These are phyloP conservation scores for Amanita fuliginea DNA, from an alignment of 768 basidiomycete species.

Conservation along the genomic window DNA sequence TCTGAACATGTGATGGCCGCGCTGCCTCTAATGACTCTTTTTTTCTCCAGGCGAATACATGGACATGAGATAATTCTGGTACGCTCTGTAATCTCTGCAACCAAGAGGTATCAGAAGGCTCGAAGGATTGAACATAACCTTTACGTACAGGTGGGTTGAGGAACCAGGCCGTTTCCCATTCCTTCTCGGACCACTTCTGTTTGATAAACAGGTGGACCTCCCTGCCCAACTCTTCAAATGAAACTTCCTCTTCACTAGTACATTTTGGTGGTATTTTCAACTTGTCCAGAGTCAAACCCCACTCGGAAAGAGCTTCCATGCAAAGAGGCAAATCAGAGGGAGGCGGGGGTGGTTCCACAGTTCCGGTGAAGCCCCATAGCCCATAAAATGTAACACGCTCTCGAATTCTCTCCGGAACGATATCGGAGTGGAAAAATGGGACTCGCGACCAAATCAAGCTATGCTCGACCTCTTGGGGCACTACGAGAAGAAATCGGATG, in stretches of 20 bases:
- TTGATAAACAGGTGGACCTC: slow-evolving; percentile 57
- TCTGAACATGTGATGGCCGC: background rate
- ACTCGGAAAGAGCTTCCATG: slow-evolving; percentile 55
- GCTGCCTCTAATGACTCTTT: background rate
- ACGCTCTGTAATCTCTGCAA: slow-evolving; percentile 72
- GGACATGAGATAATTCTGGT: slow-evolving; percentile 72
- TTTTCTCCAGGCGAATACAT: slow-evolving; percentile 56
- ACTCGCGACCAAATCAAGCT: slow-evolving; percentile 68
- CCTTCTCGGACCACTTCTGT: slow-evolving; percentile 52
- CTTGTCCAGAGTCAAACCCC: slow-evolving; percentile 56
- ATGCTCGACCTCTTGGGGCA: slow-evolving; percentile 66
- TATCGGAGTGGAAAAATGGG: slow-evolving; percentile 53
- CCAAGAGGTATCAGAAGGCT: background rate
- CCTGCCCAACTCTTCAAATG: slow-evolving; percentile 37
- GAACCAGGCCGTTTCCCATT: slow-evolving; percentile 93
- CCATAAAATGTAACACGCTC: slow-evolving; percentile 64
- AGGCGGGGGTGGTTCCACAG: slow-evolving; percentile 38
- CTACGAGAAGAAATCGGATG: slow-evolving; percentile 17
- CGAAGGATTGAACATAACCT: slow-evolving; percentile 1
- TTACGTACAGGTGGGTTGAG: slow-evolving; percentile 72
- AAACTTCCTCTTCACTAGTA: slow-evolving; percentile 39
- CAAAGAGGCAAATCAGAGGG: slow-evolving; percentile 47
- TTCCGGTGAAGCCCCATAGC: slow-evolving; percentile 74
- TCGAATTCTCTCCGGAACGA: slow-evolving; percentile 40
- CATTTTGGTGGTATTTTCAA: slow-evolving; percentile 42